Base-by-base conservation (phyloP, 805 yeast species). In the Alloascoidea africana region DNA sequence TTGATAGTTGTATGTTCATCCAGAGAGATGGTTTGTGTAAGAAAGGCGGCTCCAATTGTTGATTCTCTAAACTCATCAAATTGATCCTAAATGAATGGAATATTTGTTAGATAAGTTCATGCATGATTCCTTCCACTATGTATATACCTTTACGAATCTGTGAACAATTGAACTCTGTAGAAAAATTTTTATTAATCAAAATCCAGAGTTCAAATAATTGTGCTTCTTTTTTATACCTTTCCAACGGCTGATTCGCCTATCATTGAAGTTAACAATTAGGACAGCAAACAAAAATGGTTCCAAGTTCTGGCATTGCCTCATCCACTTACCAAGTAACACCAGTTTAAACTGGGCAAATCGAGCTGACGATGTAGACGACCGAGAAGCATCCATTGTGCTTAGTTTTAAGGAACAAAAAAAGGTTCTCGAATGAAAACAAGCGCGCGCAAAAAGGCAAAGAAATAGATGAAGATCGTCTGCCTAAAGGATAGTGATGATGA, bases 21-120 rank as follows among this genome's bases (percentile, higher is more conserved):
- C 4, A 73, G 45, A 8, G 63, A 62, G 8, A 81, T 63, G 6
- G 80, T 75, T 53, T 86, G 93, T 14, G 96, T 84, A 32, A 91
- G 68, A 56, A 89, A 91, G 0, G 97, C 98, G 3, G 98, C 99
- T n/a, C 99, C 99, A 39, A 91, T 91, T 1, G 98, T 91, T 33
- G 94, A 82, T 46, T 93, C 84, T 41, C 89, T 71, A 45, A 73
- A 71, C 18, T 73, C 77, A 46, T 84, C 91, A 53, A 89, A 91
- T 41, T 60, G 62, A 43, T 60, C 63, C 49, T 48, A 33, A 4
- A 14, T 16, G 23, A 16, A n/a, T n/a, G n/a, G n/a, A 13, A 15
- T 39, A 13, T 8, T n/a, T n/a, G n/a, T n/a, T n/a, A n/a, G n/a
- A n/a, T n/a, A n/a, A n/a, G n/a, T n/a, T n/a, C n/a, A n/a, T n/a